Conservation (phyloP, 192 early-diverging fungal genomes). For the Mortierella claussenii region DNA sequence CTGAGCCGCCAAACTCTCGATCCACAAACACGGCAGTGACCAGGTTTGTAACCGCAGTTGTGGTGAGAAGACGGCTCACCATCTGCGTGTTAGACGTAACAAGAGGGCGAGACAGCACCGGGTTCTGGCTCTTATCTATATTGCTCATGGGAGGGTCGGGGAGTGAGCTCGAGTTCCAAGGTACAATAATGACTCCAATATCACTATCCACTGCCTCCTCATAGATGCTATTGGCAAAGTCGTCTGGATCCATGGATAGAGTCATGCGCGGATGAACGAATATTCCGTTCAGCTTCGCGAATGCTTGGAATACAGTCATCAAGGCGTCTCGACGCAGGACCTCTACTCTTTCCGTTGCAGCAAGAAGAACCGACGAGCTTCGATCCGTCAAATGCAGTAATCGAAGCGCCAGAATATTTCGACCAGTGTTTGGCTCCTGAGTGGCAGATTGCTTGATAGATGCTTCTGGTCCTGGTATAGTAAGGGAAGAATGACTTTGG, state of each 20-base stretch:
- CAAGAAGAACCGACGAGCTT: slow-evolving; percentile 81
- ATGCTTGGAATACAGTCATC: slow-evolving; percentile 84
- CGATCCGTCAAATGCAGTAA: slow-evolving; percentile 84
- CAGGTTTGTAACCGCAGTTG: slow-evolving; percentile 13
- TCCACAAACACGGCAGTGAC: slow-evolving; percentile 47
- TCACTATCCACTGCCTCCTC: slow-evolving; percentile 62
- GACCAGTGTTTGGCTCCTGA: slow-evolving; percentile 22
- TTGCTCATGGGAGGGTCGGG: slow-evolving; percentile 31
- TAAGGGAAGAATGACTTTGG: slow-evolving; percentile 14
- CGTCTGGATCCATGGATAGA: slow-evolving; percentile 65
- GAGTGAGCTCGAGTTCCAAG: slow-evolving; percentile 61
- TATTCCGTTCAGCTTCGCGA: slow-evolving; percentile 81
- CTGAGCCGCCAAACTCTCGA: slow-evolving; percentile 41
- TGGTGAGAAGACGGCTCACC: slow-evolving; percentile 27
- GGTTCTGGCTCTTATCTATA: slow-evolving; percentile 18
- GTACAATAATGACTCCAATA: slow-evolving; percentile 76
- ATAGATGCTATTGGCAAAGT: slow-evolving; percentile 75
- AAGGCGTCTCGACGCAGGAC: slow-evolving; percentile 79
- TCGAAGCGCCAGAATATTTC: slow-evolving; percentile 71
- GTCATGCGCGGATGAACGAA: slow-evolving; percentile 68
- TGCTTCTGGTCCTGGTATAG: not conserved
- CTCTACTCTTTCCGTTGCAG: slow-evolving; percentile 66
- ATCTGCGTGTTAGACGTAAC: slow-evolving; percentile 44
- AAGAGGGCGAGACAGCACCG: slow-evolving; percentile 27
- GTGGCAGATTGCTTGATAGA: not conserved